phyloP scores from a whole-genome alignment of 1,284 basidiomycete genomes.

The Grifola frondosa region DNA sequence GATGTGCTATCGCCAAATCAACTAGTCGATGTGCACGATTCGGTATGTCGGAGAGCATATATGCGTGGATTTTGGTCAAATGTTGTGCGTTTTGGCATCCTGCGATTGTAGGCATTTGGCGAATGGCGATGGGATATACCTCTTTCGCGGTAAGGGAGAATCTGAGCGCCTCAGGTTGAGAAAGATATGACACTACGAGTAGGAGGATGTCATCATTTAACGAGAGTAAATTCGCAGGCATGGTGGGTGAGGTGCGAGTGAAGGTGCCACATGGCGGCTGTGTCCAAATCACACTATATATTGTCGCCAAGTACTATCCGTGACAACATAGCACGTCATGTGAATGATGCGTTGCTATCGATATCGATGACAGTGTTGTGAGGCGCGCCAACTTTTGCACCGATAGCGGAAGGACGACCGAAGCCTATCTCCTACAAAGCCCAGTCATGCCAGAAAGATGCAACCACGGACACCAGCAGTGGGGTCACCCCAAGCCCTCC shows the following conservation, averaged over 20 bases:
- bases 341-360: slow-evolving; percentile 97
- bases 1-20: too few species aligned
- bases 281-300: too few species aligned
- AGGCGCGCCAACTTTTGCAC: slow-evolving; percentile 95
- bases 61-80: too few species aligned
- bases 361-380: slow-evolving; percentile 94
- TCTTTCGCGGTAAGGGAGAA: slow-evolving; percentile 5
- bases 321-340: too few species aligned
- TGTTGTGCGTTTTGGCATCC: too few species aligned
- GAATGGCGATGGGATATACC: slow-evolving; percentile 2
- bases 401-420: slow-evolving; percentile 91
- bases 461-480: slow-evolving; percentile 31
- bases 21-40: too few species aligned
- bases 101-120: slow-evolving; percentile 1
- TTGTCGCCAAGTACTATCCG: too few species aligned
- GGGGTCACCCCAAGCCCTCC: slow-evolving; percentile 92
- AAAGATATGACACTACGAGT: neutral
- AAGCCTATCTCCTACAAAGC: slow-evolving; percentile 90
- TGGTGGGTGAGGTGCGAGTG: too few species aligned
- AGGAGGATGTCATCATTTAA: slow-evolving; percentile 10
- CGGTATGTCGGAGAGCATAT: too few species aligned
- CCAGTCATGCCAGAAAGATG: slow-evolving; percentile 9
- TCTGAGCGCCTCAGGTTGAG: slow-evolving; percentile 3
- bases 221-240: too few species aligned
- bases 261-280: too few species aligned